phyloP scores from a whole-genome alignment of 306 rosid genomes.

The Corylus avellana region DNA sequence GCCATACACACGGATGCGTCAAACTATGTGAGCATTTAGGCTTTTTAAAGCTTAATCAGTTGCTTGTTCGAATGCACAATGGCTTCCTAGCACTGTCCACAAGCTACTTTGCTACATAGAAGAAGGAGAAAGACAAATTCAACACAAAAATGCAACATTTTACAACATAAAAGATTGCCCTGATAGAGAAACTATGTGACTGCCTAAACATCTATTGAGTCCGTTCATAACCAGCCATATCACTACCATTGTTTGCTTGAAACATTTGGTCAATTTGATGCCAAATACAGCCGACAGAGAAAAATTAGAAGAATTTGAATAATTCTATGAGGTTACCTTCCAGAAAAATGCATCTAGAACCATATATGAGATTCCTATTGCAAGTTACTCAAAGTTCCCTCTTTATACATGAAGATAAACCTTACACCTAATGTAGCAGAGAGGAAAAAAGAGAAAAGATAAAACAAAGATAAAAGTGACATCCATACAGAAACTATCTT shows the following conservation, averaged over 20 bases:
- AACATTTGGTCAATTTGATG: not conserved
- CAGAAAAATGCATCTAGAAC: not conserved
- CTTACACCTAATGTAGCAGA: not conserved
- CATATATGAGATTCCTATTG: not conserved
- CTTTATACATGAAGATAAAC: not conserved
- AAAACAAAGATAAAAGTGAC: too few relatives aligned
- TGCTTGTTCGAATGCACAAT: too few relatives aligned
- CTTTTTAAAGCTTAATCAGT: too few relatives aligned
- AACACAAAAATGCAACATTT: not conserved
- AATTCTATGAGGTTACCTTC: not conserved
- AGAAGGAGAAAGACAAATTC: not conserved
- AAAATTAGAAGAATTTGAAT: not conserved
- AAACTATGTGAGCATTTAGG: too few relatives aligned
- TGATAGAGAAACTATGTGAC: not conserved
- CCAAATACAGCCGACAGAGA: not conserved
- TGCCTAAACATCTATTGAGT: not conserved
- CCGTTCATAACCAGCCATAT: not conserved
- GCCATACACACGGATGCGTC: too few relatives aligned
- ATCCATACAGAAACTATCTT: not conserved
- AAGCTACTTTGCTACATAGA: too few relatives aligned
- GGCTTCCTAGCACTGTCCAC: too few relatives aligned
- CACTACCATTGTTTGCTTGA: not conserved
- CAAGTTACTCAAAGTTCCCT: not conserved
- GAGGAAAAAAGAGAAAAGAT: not conserved
- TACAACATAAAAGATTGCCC: not conserved